Evolutionary conservation across 1,284 basidiomycete species (phyloP).

Genomic region (Amylostereum areolatum): DNA sequence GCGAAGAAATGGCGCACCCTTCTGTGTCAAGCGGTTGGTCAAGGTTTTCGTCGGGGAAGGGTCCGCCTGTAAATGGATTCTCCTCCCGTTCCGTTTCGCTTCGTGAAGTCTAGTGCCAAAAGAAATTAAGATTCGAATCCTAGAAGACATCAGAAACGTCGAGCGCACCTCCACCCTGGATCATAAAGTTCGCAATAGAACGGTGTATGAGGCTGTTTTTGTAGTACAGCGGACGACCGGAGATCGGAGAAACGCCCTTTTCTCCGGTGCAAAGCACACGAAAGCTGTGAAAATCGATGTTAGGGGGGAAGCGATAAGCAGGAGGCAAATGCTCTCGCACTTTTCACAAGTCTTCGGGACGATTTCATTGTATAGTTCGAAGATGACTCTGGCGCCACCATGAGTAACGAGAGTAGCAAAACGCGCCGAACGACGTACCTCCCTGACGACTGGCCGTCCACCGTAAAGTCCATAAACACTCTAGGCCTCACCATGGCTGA

Average conservation of each 20-base stretch:
- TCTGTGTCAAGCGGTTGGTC: conserved; percentile 57
- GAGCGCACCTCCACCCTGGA: conserved; percentile 68
- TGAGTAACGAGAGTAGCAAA: conserved; percentile 4
- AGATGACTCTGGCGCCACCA: conserved; percentile 49
- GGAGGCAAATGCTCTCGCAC: conserved; percentile 32
- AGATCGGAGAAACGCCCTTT: conserved; percentile 60
- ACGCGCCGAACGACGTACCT: conserved; percentile 33
- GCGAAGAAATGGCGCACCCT: conserved; percentile 31
- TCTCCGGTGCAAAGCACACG: conserved; percentile 86
- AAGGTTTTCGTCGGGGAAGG: conserved; percentile 76
- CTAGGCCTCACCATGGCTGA: conserved; percentile 43
- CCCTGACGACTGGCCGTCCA: conserved; percentile 49
- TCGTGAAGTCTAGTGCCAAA: conserved; percentile 54
- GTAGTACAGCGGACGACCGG: conserved; percentile 74
- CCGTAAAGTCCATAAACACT: conserved; percentile 63
- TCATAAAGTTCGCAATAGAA: conserved; percentile 84
- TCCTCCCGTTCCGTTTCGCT: conserved; percentile 77
- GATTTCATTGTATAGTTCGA: conserved; percentile 74
- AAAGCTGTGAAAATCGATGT: conserved; percentile 48
- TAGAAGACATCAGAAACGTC: background rate
- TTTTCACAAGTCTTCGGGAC: conserved; percentile 86
- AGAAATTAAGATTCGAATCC: too few species aligned
- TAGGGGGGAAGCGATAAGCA: conserved; percentile 3
- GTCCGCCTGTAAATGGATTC: conserved; percentile 75
- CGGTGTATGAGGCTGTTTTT: conserved; percentile 76